Conservation (phyloP, 108 stramenopile genomes). For the Nitzschia sp. region DNA sequence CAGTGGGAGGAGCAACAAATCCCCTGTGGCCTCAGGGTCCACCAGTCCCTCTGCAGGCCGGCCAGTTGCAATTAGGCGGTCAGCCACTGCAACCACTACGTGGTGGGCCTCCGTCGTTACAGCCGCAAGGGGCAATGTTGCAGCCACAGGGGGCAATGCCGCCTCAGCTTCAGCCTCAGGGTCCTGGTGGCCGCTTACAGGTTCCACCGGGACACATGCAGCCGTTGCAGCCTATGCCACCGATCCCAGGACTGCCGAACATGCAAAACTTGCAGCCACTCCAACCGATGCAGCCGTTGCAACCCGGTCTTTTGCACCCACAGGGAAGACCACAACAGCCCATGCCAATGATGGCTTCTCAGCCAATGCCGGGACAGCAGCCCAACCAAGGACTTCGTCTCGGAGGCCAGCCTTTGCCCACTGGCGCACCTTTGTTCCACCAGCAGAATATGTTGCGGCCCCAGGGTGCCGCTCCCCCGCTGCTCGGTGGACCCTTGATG, state of each 20-base stretch:
- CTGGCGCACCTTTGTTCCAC: neutral
- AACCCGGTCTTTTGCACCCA: conserved; percentile 16
- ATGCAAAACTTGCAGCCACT: conserved; percentile 11
- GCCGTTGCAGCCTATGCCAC: conserved; percentile 4
- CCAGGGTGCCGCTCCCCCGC: neutral
- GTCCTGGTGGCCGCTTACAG: neutral
- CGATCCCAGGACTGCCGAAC: neutral
- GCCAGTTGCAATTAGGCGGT: neutral
- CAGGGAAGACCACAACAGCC: conserved; percentile 13
- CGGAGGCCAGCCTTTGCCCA: conserved; percentile 8
- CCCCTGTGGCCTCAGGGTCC: conserved; percentile 3
- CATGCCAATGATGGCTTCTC: neutral
- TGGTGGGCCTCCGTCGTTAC: conserved; percentile 17
- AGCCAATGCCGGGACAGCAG: neutral
- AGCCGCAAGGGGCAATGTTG: conserved; percentile 7
- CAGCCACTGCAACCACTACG: conserved; percentile 24
- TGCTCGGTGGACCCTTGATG: neutral
- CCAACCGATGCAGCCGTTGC: conserved; percentile 1
- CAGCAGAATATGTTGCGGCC: conserved; percentile 11
- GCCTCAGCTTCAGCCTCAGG: neutral
- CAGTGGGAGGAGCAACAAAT: neutral
- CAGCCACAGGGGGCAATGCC: no score
- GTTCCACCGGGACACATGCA: neutral
- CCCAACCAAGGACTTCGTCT: neutral
- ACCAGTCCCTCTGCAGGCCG: neutral